phyloP scores from a whole-genome alignment of 345 rosid genomes.

The Gossypium longicalyx region DNA sequence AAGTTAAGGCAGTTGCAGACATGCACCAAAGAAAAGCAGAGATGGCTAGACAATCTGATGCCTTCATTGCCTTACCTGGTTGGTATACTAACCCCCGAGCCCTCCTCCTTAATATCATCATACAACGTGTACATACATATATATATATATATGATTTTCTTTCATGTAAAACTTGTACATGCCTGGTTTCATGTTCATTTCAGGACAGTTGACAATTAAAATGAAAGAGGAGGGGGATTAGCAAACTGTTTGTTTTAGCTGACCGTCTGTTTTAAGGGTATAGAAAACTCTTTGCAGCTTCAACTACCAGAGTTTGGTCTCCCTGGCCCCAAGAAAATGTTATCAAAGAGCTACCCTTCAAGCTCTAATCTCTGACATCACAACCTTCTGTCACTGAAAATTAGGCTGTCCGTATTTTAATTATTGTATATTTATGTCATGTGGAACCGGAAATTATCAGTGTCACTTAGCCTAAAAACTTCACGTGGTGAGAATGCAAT shows the following conservation, averaged over 20 bases:
- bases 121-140: no score
- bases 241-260: neutral
- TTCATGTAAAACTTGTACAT: no score
- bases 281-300: no score
- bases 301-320: no score
- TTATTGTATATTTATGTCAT: no score
- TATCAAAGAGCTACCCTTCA: neutral
- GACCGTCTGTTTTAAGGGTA: neutral
- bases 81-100: constrained; percentile 10
- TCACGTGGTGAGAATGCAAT: constrained; percentile 9
- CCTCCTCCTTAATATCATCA: neutral
- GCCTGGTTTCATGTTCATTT: neutral
- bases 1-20: constrained; percentile 73
- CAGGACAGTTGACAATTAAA: neutral
- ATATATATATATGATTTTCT: no score
- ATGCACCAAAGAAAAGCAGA: constrained; percentile 89
- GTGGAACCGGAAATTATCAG: no score
- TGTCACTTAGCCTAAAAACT: neutral
- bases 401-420: no score
- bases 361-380: constrained; percentile 1
- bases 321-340: no score
- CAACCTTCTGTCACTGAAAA: constrained; percentile 7
- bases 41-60: constrained; percentile 75
- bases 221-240: neutral
- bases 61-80: constrained; percentile 85